A percentile compares a stretch with the other conserved stretches of the same genome.
These are phyloP conservation scores for Daedaleopsis sinensis DNA, from an alignment of 768 basidiomycete genomes.

Conservation along the genomic window DNA sequence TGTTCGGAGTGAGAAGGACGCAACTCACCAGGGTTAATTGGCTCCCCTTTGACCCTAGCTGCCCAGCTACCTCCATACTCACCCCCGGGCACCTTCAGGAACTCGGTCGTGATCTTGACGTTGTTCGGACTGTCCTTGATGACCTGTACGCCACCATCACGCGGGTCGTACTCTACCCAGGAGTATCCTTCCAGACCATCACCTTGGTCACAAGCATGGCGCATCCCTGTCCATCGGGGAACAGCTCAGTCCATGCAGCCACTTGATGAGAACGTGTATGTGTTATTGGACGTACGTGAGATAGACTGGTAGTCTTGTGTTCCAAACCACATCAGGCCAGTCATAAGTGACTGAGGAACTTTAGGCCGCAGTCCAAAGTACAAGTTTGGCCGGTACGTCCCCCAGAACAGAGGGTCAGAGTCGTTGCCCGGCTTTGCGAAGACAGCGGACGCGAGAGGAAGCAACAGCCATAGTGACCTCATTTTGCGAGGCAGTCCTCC, in stretches of 20 bases:
- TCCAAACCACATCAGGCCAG: constrained; percentile 94
- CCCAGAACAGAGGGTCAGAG: constrained; percentile 70
- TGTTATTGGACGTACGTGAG: constrained; percentile 48
- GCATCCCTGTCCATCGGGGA: constrained; percentile 50
- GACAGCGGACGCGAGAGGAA: constrained; percentile 45
- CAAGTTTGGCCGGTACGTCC: constrained; percentile 88
- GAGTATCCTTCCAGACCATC: constrained; percentile 83
- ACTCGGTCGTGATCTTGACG: constrained; percentile 80
- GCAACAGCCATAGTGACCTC: constrained; percentile 47
- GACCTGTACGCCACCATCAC: constrained; percentile 85
- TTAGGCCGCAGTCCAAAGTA: constrained; percentile 92
- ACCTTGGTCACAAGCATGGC: constrained; percentile 89
- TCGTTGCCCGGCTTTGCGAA: constrained; percentile 47
- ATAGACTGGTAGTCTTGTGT: constrained; percentile 81
- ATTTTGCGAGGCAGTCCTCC: constrained; percentile 30
- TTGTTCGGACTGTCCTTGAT: constrained; percentile 83
- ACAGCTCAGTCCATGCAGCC: constrained; percentile 1
- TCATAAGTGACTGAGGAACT: constrained; percentile 87
- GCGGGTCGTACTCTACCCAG: constrained; percentile 86
- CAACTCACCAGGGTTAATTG: constrained; percentile 63
- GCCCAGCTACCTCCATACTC: constrained; percentile 89
- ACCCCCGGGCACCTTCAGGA: constrained; percentile 85
- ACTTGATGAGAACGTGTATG: background rate
- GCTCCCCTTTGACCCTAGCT: constrained; percentile 79
- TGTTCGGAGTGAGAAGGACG: background rate